phyloP scores from a whole-genome alignment of 306 rosid genomes.

The Castanospermum australe region DNA sequence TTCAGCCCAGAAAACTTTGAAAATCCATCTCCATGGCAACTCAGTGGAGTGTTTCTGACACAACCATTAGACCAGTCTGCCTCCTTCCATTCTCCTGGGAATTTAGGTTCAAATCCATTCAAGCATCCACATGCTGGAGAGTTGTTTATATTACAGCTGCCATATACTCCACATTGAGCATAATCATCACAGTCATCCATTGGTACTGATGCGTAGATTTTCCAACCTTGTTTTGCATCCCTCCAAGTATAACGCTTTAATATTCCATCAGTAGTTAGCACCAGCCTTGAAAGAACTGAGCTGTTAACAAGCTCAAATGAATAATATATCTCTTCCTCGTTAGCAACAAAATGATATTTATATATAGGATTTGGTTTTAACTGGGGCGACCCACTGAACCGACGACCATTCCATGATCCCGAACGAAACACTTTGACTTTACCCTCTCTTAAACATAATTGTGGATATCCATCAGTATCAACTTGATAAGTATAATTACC shows the following conservation, averaged over 20 bases:
- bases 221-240: conserved; percentile 2
- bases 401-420: conserved; percentile 17
- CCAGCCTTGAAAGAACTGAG: neutral
- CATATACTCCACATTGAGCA: conserved; percentile 34
- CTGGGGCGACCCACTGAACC: neutral
- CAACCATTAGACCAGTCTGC: conserved; percentile 24
- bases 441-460: neutral
- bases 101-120: conserved; percentile 10
- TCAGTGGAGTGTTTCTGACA: conserved; percentile 2
- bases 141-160: conserved; percentile 1
- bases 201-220: neutral
- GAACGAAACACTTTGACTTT: neutral
- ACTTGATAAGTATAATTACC: conserved; percentile 11
- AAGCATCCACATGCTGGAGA: conserved; percentile 26
- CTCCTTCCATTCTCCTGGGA: neutral
- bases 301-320: neutral
- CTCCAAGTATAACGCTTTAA: neutral
- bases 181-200: conserved; percentile 26
- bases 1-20: neutral
- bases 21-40: conserved; percentile 35
- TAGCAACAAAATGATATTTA: neutral
- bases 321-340: conserved; percentile 1
- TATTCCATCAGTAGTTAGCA: neutral
- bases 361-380: neutral
- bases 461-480: neutral